Percentiles rank a stretch among this genome's conserved stretches.
Evolutionary conservation across 192 early-diverging fungal genomes (phyloP).

Genomic region (Linnemannia hyalina): DNA sequence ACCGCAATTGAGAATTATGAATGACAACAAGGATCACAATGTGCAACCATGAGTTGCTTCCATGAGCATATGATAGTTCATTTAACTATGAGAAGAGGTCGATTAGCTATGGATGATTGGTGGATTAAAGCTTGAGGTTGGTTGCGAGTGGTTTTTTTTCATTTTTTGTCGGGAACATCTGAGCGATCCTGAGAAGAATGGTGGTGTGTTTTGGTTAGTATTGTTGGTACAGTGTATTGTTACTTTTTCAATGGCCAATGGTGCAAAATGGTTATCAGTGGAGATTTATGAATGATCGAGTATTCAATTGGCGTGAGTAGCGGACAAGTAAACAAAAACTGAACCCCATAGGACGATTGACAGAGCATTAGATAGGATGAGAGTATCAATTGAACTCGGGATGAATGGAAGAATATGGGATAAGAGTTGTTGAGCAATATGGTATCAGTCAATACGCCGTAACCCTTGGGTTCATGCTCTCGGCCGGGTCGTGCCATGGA

Average conservation of each 20-base stretch:
- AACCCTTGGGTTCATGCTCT: neutral
- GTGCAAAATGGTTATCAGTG: neutral
- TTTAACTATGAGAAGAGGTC: neutral
- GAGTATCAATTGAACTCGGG: neutral
- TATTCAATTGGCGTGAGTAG: neutral
- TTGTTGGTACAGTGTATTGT: neutral
- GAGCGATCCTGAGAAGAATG: neutral
- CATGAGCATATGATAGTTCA: constrained; percentile 10
- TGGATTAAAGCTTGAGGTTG: neutral
- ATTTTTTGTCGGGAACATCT: neutral
- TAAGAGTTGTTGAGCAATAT: too few species aligned
- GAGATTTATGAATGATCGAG: neutral
- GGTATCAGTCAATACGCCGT: neutral
- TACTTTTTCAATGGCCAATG: neutral
- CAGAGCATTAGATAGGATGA: neutral
- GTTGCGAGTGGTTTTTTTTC: neutral
- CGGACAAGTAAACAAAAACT: neutral
- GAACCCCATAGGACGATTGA: neutral
- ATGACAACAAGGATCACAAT: neutral
- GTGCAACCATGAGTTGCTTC: constrained; percentile 14
- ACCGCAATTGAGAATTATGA: neutral
- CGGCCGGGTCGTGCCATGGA: neutral
- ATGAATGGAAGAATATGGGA: too few species aligned
- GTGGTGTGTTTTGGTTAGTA: neutral
- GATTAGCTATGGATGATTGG: constrained; percentile 8